phyloP scores from a whole-genome alignment of 1,284 basidiomycete genomes.

The Ceraceosorus guamensis region DNA sequence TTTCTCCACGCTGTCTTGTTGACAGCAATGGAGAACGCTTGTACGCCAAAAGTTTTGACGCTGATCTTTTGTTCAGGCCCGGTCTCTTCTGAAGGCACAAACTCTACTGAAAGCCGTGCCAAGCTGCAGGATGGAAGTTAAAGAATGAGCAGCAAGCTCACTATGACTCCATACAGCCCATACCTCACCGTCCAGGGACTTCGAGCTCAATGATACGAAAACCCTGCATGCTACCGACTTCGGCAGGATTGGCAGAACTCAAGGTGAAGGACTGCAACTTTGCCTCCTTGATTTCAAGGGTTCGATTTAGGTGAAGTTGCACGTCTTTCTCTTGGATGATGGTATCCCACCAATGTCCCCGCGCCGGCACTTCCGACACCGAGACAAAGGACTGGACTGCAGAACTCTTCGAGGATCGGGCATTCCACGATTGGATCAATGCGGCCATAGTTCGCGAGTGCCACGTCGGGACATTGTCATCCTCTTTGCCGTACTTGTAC shows the following conservation, averaged over 20 bases:
- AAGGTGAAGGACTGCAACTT: constrained; percentile 56
- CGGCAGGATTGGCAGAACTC: constrained; percentile 60
- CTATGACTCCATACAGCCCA: no score
- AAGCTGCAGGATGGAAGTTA: no score
- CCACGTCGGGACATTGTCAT: constrained; percentile 74
- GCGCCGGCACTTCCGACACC: constrained; percentile 57
- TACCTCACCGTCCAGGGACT: constrained; percentile 55
- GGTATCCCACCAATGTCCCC: constrained; percentile 64
- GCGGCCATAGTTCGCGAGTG: constrained; percentile 63
- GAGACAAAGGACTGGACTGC: constrained; percentile 47
- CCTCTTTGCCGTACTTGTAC: constrained; percentile 67
- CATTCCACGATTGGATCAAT: constrained; percentile 56
- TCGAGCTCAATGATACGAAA: constrained; percentile 58
- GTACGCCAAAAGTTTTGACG: no score
- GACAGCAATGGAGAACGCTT: no score
- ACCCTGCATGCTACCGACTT: constrained; percentile 62
- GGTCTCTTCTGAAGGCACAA: no score
- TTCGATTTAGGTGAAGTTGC: constrained; percentile 55
- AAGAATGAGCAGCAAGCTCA: no score
- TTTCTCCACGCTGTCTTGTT: no score
- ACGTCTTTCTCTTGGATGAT: constrained; percentile 58
- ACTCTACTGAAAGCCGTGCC: no score
- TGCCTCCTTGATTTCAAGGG: no score
- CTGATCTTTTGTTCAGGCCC: no score
- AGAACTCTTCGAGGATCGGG: constrained; percentile 13